Conservation (phyloP, 1,284 basidiomycete genomes). For the Neonothopanus nambi region DNA sequence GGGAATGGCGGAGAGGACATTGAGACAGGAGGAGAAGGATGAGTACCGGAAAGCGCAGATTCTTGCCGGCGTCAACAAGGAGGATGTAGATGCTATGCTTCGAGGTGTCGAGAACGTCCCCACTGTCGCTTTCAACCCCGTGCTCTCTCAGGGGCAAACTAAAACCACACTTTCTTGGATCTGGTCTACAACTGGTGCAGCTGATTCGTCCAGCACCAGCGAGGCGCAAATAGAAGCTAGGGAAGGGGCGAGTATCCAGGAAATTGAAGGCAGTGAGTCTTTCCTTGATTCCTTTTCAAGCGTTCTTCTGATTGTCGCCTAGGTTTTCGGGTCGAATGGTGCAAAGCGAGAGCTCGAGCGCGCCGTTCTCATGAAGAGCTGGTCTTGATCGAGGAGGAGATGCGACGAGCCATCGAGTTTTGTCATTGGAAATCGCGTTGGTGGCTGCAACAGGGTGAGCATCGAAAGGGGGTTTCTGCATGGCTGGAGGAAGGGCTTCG, state of each 20-base stretch:
- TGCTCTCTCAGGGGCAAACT: conserved; percentile 6
- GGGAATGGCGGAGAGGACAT: conserved; percentile 12
- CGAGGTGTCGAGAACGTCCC: conserved; percentile 1
- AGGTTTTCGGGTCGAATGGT: conserved; percentile 15
- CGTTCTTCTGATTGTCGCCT: neutral
- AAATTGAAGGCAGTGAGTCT: conserved; percentile 1
- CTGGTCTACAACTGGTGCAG: conserved; percentile 2
- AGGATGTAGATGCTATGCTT: neutral
- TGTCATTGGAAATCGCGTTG: neutral
- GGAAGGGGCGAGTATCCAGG: neutral
- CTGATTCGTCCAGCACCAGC: neutral
- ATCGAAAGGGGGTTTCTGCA: too few species aligned
- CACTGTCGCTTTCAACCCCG: neutral
- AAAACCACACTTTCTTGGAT: conserved; percentile 13
- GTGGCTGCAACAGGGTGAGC: neutral
- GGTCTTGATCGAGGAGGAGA: conserved; percentile 6
- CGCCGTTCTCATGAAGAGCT: conserved; percentile 8
- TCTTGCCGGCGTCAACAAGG: conserved; percentile 1
- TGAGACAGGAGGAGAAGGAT: conserved; percentile 15
- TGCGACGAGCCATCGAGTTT: conserved; percentile 6
- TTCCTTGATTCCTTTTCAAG: neutral
- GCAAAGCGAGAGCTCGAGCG: conserved; percentile 7
- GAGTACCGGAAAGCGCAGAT: neutral
- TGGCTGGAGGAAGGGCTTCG: too few species aligned
- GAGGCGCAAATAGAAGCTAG: neutral